Base-by-base conservation (phyloP, 805 yeast species). In the Lipomyces kockii region DNA sequence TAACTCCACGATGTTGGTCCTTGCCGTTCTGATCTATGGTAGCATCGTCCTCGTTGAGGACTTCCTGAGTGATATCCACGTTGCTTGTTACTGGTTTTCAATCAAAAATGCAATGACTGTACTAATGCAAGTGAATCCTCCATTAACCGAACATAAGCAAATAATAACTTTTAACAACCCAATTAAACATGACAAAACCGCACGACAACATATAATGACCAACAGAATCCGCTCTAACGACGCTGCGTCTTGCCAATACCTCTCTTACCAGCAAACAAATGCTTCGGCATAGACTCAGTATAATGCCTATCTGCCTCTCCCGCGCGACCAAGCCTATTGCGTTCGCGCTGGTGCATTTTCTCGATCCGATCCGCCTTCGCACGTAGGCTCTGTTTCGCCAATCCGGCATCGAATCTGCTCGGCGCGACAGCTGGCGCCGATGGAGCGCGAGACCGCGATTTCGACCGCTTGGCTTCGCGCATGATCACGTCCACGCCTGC, bases 251-350 rank as follows among this genome's bases (percentile, higher is more conserved):
- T 89, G 80, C 98, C 98, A 76, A 87, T 87, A 83, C 98, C 97
- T 82, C 99, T 88, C 86, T 95, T 95, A 82, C 99, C 99, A 75
- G 92, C 82, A 83, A 89, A 90, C 85, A 95, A 84, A 82, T 95
- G 99, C 84, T 93, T 94, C 71, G 98, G 97, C 82, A 91, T 80
- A 70, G 91, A 83, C 62, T 90, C 95, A 63, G 92, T 86, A 66
- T 87, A 83, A 79, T 92, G 97, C 81, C 98, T 89, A 82, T 95
- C 99, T 77, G 91, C 90, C 83, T 95, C 99, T 83, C 98, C 97
- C 73, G 87, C 90, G 81, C 97, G 88, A 55, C 98, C 97, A 76
- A 84, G 80, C 83, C 93, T 89, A 82, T 93, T 91, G 83, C 98
- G 88, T 77, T 90, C 96, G 82, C 97, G 88, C 86, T 97, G 91